These are phyloP conservation scores for Ustilago hordei DNA, from an alignment of 1,284 basidiomycete species.

Conservation along the genomic window DNA sequence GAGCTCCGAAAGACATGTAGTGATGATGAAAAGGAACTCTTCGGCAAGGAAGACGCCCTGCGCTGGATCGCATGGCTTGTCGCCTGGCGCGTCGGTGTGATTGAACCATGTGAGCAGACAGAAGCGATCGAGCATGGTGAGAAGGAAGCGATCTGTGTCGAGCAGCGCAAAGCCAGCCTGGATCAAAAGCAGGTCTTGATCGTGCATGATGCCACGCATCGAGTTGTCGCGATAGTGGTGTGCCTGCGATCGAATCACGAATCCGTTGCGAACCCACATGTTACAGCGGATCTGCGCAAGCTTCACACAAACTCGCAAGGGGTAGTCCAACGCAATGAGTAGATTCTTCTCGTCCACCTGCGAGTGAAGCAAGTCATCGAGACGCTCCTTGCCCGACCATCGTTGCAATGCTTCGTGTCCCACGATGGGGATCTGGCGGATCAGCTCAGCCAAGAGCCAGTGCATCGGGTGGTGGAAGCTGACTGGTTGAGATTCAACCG, in stretches of 20 bases:
- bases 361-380: slow-evolving; percentile 42
- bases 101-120: slow-evolving; percentile 82
- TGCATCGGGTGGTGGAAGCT: slow-evolving; percentile 96
- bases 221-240: slow-evolving; percentile 96
- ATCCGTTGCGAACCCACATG: slow-evolving; percentile 97
- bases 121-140: slow-evolving; percentile 90
- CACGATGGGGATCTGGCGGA: slow-evolving; percentile 74
- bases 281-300: slow-evolving; percentile 95
- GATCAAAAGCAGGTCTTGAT: slow-evolving; percentile 93
- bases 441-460: slow-evolving; percentile 89
- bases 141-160: slow-evolving; percentile 82
- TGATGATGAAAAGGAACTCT: slow-evolving; percentile 88
- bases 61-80: slow-evolving; percentile 75
- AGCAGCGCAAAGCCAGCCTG: slow-evolving; percentile 80
- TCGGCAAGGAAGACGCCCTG: slow-evolving; percentile 89
- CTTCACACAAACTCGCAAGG: slow-evolving; percentile 67
- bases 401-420: slow-evolving; percentile 30
- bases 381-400: slow-evolving; percentile 28
- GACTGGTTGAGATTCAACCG: slow-evolving; percentile 59
- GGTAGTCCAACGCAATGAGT: slow-evolving; percentile 61
- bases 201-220: slow-evolving; percentile 94
- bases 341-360: slow-evolving; percentile 51
- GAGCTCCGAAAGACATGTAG: slow-evolving; percentile 86
- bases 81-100: slow-evolving; percentile 70
- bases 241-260: slow-evolving; percentile 93